Evolutionary conservation across 345 rosid species (phyloP).

Genomic region (Arabidopsis suecica): DNA sequence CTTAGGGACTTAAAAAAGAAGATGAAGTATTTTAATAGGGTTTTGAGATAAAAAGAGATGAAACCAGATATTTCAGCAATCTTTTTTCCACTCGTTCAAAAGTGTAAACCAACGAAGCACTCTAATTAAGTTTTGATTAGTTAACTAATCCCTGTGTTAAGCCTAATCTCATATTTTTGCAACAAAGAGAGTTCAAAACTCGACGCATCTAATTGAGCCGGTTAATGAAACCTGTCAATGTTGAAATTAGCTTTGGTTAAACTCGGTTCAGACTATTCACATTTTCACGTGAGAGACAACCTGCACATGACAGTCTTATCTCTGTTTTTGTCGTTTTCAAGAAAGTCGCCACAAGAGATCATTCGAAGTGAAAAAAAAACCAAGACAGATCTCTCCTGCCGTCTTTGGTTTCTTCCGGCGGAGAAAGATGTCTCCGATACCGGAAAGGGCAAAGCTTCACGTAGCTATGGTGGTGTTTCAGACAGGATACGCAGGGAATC

Average conservation of each 20-base stretch:
- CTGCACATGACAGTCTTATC: constrained; percentile 38
- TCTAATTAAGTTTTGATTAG: constrained; percentile 5
- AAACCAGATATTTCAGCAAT: constrained; percentile 41
- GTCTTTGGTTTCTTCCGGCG: constrained; percentile 21
- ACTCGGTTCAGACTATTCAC: neutral
- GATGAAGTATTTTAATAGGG: constrained; percentile 28
- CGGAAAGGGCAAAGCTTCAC: constrained; percentile 63
- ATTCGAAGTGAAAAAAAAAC: neutral
- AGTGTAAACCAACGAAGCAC: constrained; percentile 39
- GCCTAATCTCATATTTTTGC: neutral
- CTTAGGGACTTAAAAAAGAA: neutral
- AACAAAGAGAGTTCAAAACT: neutral
- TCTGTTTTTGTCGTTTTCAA: constrained; percentile 32
- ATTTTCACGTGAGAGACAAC: constrained; percentile 33
- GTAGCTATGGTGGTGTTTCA: constrained; percentile 66
- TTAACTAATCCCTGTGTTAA: neutral
- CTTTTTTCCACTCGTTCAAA: constrained; percentile 35
- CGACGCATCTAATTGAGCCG: constrained; percentile 1
- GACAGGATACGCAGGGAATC: constrained; percentile 71
- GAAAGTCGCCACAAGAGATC: constrained; percentile 22
- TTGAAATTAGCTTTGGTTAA: constrained; percentile 6
- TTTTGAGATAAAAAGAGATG: constrained; percentile 33
- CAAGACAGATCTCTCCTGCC: constrained; percentile 26
- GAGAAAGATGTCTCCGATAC: constrained; percentile 35
- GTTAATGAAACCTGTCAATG: neutral